Evolutionary conservation across 73 alveolate species (phyloP), one percentile per base, ranked within the genome.

Genomic region (Paraurostyla sp.): DNA sequence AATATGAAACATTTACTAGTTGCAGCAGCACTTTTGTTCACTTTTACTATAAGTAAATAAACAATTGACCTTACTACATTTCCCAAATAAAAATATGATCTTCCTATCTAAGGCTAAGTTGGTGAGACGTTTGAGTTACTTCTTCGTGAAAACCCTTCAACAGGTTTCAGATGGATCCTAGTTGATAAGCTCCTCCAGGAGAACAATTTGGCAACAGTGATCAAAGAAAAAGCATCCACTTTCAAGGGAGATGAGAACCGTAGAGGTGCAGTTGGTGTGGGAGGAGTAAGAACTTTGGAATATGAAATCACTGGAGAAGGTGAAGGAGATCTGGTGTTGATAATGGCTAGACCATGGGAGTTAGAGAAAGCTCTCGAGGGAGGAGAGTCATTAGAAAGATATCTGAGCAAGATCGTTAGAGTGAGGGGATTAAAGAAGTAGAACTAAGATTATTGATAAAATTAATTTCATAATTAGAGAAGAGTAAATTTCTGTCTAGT

Each of bases 241-340:
- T 50, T 23, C 52, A 50, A 48, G 52, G 27, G 33, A 2, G 68
- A 45, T 27, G 87, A 73, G 4, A 73, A 73, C 59, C 57, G 27
- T 9, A 45, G 87, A 45, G 87, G 87, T 29, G 87, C 87, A 16
- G 46, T 36, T 0, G 87, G 87, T 15, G 71, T 50, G 3, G 87
- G 73, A 3, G 87, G 87, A n/a, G 56, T 45, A 1, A 45, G 87
- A 23, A 43, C 32, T 3, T 43, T 73, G 15, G 73, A 48, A 23
- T 48, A 43, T 50, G 46, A 68, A 13, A 71, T 71, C 35, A 23
- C 46, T 2, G n/a, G 46, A 38, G 27, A 15, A 48, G 87, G 87
- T 11, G 16, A 25, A 50, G 87, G 87, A 18, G 87, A 73, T 29
- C 33, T 73, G n/a, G 22, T 13, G 13, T 27, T 73, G 13, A 1